These are phyloP conservation scores for Zelopaecilomyces penicillatus DNA, from an alignment of 2,329 filamentous ascomycete species.

Conservation along the genomic window DNA sequence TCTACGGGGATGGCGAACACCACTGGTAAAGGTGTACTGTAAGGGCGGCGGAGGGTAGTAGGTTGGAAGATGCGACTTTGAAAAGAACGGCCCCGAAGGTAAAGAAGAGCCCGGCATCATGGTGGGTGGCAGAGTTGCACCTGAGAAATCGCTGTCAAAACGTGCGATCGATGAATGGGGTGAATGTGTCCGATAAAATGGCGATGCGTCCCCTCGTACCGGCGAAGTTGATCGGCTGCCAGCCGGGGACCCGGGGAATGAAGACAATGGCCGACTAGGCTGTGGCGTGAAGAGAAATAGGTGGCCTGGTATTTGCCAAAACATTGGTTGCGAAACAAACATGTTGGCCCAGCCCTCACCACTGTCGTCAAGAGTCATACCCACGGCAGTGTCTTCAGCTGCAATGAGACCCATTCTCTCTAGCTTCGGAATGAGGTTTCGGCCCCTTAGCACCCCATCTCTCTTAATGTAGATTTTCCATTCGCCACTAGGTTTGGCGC, in stretches of 20 bases:
- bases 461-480: slow-evolving; percentile 80
- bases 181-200: slow-evolving; percentile 17
- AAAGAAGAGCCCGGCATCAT: slow-evolving; percentile 26
- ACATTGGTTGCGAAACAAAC: slow-evolving; percentile 72
- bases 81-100: slow-evolving; percentile 64
- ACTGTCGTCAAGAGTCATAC: slow-evolving; percentile 51
- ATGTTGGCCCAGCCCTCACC: slow-evolving; percentile 65
- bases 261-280: slow-evolving; percentile 36
- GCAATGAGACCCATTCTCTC: slow-evolving; percentile 86
- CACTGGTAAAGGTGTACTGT: slow-evolving; percentile 71
- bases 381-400: slow-evolving; percentile 67
- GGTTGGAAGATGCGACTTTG: slow-evolving; percentile 76
- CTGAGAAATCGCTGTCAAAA: slow-evolving; percentile 30
- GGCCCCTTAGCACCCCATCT: slow-evolving; percentile 80
- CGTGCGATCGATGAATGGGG: slow-evolving; percentile 13
- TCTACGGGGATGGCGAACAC: slow-evolving; percentile 74
- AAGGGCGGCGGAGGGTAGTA: slow-evolving; percentile 80
- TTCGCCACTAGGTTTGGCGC: slow-evolving; percentile 69
- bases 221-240: slow-evolving; percentile 48
- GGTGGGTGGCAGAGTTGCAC: slow-evolving; percentile 27
- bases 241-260: slow-evolving; percentile 43
- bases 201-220: slow-evolving; percentile 23
- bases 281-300: slow-evolving; percentile 82
- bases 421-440: slow-evolving; percentile 78
- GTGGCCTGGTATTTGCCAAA: slow-evolving; percentile 86